Evolutionary conservation across 2,329 filamentous ascomycete species (phyloP), one percentile per base, ranked within the genome.

Genomic region (Didymellaceae sp.): DNA sequence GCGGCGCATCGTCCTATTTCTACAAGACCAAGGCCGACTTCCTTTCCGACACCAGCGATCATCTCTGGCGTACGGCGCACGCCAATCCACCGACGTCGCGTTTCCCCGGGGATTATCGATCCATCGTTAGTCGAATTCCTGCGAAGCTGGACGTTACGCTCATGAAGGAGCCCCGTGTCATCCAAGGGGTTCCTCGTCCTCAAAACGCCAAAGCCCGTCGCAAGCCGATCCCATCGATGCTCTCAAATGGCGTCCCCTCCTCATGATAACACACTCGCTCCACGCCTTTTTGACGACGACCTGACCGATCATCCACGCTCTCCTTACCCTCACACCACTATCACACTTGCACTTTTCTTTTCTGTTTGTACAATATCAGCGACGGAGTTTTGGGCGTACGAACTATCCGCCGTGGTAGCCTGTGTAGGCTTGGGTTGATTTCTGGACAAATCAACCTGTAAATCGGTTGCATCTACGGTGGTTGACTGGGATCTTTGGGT

Each of bases 121-220:
- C 76, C 45, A 67, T 83, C 11, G 74, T 80, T 30, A 79, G 75
- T 54, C 69, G 80, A 73, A 78, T 90, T 28, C 94, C 94, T 5
- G 86, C 90, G 6, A 92, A 90, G 66, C 81, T 99, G 8, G 94
- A 99, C 65, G 83, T 87, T 4, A 83, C 86, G 11, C 78, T 97
- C 37, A 96, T 97, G 91, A 90, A 91, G 71, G 92, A 97, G 74
- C 92, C 92, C 22, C 84, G 92, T 50, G 86, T 90, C 55, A 93
- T 96, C 30, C 91, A 96, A 71, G 92, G 92, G 26, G 86, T 91
- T n/a, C 91, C 91, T 21, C 75, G 82, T 50, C 77, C 84, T 13
- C 78, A 80, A 42, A 72, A 74, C 52, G 71, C 71, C n/a, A 75
- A 78, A 58, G 76, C 78, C 18, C 75, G 75, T 45, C 69, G 78